A percentile compares a stretch with the other conserved stretches of the same genome.
These are phyloP conservation scores for Neurospora tetraspora DNA, from an alignment of 495 filamentous ascomycete genomes.

Conservation along the genomic window DNA sequence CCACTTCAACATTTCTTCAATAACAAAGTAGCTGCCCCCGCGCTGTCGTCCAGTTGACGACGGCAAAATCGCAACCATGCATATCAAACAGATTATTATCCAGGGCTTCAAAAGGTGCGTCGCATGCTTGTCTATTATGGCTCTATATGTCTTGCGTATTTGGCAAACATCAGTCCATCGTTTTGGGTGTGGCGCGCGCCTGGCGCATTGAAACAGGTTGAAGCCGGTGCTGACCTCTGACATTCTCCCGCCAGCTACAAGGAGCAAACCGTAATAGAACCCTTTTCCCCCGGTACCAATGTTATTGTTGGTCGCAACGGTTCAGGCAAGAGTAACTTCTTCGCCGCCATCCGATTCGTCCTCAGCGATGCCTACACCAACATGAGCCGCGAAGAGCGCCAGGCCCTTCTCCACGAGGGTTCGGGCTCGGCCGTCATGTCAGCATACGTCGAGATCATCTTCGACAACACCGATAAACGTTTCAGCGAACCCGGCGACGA, in stretches of 20 bases:
- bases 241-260: slow-evolving; percentile 63
- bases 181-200: background rate
- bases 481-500: slow-evolving; percentile 92
- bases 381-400: slow-evolving; percentile 91
- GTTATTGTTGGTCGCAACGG: slow-evolving; percentile 99
- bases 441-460: slow-evolving; percentile 96
- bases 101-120: slow-evolving; percentile 97
- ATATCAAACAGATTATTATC: slow-evolving; percentile 99
- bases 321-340: slow-evolving; percentile 99
- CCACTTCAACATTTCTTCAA: background rate
- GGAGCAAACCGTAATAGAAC: slow-evolving; percentile 96
- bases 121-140: background rate
- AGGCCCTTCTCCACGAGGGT: slow-evolving; percentile 91
- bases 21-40: slow-evolving; percentile 1
- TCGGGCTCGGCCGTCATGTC: slow-evolving; percentile 97
- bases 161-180: background rate
- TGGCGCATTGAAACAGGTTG: background rate
- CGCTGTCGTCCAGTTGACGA: slow-evolving; percentile 21
- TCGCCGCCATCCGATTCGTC: slow-evolving; percentile 96
- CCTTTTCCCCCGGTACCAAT: slow-evolving; percentile 96
- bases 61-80: slow-evolving; percentile 52
- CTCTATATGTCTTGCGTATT: background rate
- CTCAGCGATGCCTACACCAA: slow-evolving; percentile 96
- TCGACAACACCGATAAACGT: slow-evolving; percentile 93
- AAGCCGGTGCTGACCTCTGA: slow-evolving; percentile 10